phyloP scores from a whole-genome alignment of 192 early-diverging fungal species.

The Mortierella alpina region DNA sequence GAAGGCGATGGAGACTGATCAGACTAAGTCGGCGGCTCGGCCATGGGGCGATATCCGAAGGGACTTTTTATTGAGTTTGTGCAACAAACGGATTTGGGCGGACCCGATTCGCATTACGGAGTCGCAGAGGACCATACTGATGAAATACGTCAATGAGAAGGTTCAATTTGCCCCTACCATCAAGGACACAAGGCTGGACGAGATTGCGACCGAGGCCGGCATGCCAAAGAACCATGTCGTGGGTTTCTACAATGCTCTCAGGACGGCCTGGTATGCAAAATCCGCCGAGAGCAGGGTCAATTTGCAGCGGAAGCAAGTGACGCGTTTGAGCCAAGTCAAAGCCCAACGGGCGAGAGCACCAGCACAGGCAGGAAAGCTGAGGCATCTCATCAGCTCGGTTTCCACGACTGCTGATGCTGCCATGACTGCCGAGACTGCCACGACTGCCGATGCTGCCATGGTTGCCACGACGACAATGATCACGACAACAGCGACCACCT shows the following conservation, averaged over 20 bases:
- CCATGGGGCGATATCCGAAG: constrained; percentile 34
- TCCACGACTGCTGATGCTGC: no score
- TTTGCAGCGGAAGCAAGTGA: no score
- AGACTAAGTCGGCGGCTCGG: neutral
- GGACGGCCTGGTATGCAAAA: constrained; percentile 16
- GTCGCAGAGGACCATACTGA: constrained; percentile 7
- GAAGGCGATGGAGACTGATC: neutral
- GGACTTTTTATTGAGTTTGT: constrained; percentile 32
- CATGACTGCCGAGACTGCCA: no score
- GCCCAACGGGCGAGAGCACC: no score
- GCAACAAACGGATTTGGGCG: constrained; percentile 39
- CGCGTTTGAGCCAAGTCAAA: no score
- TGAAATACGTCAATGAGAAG: constrained; percentile 32
- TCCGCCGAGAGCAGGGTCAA: neutral
- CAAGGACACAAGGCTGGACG: constrained; percentile 8
- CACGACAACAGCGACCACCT: no score
- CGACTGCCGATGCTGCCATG: no score
- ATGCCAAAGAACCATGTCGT: constrained; percentile 21
- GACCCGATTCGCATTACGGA: constrained; percentile 32
- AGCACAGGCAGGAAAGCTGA: no score
- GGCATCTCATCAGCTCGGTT: no score
- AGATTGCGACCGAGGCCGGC: constrained; percentile 26
- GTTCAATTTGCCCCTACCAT: constrained; percentile 18
- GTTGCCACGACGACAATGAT: no score
- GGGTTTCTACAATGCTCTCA: constrained; percentile 32